Base-by-base conservation (phyloP, 192 early-diverging fungal genomes). In the Jimgerdemannia lactiflua region DNA sequence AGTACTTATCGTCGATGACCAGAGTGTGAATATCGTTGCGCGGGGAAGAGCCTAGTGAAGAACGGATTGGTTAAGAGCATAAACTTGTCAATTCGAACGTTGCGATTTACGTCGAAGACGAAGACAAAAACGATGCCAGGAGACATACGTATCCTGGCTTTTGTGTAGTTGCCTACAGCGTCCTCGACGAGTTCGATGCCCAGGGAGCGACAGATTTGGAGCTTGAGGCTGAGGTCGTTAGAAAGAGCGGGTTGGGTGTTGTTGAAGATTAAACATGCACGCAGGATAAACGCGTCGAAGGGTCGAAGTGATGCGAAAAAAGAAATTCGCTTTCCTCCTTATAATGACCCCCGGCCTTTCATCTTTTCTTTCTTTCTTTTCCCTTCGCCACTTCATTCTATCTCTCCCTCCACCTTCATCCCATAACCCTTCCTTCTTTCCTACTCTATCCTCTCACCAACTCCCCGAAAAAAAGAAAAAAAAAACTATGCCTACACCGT, bases 1-100 rank as follows among this genome's bases (percentile, higher is more conserved):
- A 74, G 10, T 74, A 74, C 40, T 74, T 74, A 66, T 74, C 72
- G 41, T 74, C 65, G 11, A 74, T 64, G 14, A 66, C n/a, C 17
- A 74, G 39, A 1, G 72, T 74, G 19, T 74, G 65, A 43, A 74
- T 29, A 40, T 74, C 72, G 17, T 74, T 74, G 40, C 44, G 11
- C 6, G 59, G n/a, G 4, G 29, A 67, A n/a, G 63, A 65, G 29
- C 43, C 72, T 74, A 3, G 1, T 66, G 4, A 39, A 40, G 29
- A 59, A 9, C 29, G 67, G 65, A 7, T 29, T 63, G 49, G 8
- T 42, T 64, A 2, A 65, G 19, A 18, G 19, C 64, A 65, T 65
- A 19, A 19, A 18, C 64, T 65, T 14, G 14, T 14, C 64, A 29
- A 29, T 29, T 29, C 29, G 29, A 29, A 29, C 29, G 29, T 29